Evolutionary conservation across 148 eudicot genomes (phyloP), one percentile per base, ranked within the genome.

Genomic region (Rheum nobile): DNA sequence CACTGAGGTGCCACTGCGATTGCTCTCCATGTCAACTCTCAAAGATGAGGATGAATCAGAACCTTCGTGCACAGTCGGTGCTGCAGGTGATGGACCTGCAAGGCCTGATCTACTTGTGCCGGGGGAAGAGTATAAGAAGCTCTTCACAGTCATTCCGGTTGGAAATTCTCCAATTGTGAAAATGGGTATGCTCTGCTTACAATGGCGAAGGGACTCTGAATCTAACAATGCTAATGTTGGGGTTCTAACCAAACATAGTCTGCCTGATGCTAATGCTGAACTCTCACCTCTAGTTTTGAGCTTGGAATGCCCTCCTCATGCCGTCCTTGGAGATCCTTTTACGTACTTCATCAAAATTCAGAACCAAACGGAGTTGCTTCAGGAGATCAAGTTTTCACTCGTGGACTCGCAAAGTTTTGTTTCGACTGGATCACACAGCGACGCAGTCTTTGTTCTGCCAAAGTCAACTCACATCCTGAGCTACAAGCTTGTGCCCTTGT

Each of bases 241-340:
- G 73, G 89, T 96, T 68, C 32, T 86, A 55, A 90, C 92, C 14
- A 89, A 84, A 78, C 86, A 88, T 69, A 84, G 72, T 71, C 90
- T 96, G 79, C 96, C 93, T 26, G 97, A 96, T 72, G 84, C 81
- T 59, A 85, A 83, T 44, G 88, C 89, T n/a, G 96, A 96, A 74
- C 50, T 71, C 31, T 85, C 96, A 73, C 96, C 97, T 4, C 72
- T 96, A 71, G 76, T 89, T 42, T 89, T 90, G 77, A 85, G 86
- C 74, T 82, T 96, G 70, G 89, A 88, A 71, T 91, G 97, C 73
- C 97, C 97, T 19, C 91, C 99, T 78, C 90, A 92, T 80, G 99
- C 96, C 37, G 76, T 90, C 73, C 88, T 90, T 29, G 97, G 97
- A 10, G 83, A 86, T 32, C 96, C 99, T 17, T 96, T 96, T 77